Percentiles rank a stretch among this genome's conserved stretches.
Conservation (phyloP, 495 filamentous ascomycete species). For the Cercophora scortea region DNA sequence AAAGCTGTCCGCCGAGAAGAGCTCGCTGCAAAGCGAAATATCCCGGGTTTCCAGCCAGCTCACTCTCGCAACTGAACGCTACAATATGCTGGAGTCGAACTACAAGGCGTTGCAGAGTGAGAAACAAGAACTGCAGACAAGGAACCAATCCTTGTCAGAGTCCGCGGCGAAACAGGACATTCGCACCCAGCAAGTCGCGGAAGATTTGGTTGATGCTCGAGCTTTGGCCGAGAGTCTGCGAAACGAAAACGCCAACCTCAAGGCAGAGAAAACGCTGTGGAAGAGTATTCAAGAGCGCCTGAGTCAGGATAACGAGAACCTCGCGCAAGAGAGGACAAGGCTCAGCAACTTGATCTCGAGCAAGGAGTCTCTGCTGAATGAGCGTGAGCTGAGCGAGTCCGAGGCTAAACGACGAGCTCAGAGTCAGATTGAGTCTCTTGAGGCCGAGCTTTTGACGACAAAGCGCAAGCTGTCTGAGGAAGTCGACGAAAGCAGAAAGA, state of each 20-base stretch:
- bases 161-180: slow-evolving; percentile 82
- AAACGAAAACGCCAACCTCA: slow-evolving; percentile 83
- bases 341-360: slow-evolving; percentile 72
- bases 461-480: slow-evolving; percentile 83
- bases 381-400: slow-evolving; percentile 77
- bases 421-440: slow-evolving; percentile 63
- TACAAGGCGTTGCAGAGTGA: slow-evolving; percentile 74
- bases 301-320: slow-evolving; percentile 71
- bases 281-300: slow-evolving; percentile 85
- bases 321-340: slow-evolving; percentile 74
- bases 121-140: slow-evolving; percentile 75
- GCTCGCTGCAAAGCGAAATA: slow-evolving; percentile 69
- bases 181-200: slow-evolving; percentile 79
- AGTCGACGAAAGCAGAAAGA: slow-evolving; percentile 71
- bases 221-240: slow-evolving; percentile 78
- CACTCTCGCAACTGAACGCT: slow-evolving; percentile 70
- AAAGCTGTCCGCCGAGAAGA: slow-evolving; percentile 71
- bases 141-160: slow-evolving; percentile 66
- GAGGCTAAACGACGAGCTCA: slow-evolving; percentile 75
- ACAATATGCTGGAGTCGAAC: slow-evolving; percentile 85
- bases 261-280: slow-evolving; percentile 86
- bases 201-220: slow-evolving; percentile 84
- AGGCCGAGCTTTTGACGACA: slow-evolving; percentile 65
- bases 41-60: slow-evolving; percentile 72
- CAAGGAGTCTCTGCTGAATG: slow-evolving; percentile 79